Evolutionary conservation across 2,329 filamentous ascomycete genomes (phyloP).

Genomic region (Penicillium italicum): DNA sequence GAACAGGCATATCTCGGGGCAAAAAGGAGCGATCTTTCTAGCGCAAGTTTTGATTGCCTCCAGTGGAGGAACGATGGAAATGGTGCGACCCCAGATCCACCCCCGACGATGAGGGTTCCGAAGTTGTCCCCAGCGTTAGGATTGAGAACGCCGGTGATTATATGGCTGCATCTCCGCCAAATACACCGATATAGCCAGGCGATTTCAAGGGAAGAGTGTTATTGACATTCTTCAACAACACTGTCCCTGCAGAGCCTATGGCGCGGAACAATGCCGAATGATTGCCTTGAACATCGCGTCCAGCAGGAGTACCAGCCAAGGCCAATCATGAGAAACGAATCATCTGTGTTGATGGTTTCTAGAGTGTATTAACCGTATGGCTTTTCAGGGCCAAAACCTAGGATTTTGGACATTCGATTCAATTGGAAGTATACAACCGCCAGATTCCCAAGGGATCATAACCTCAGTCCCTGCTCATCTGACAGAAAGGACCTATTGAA

Average conservation of each 20-base stretch:
- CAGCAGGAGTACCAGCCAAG: conserved; percentile 1
- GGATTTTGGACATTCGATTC: no score
- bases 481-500: no score
- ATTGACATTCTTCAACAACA: conserved; percentile 59
- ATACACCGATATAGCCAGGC: conserved; percentile 47
- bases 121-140: conserved; percentile 7
- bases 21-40: conserved; percentile 15
- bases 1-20: conserved; percentile 44
- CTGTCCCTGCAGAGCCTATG: conserved; percentile 69
- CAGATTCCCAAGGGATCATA: no score
- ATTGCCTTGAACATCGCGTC: conserved; percentile 61
- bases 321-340: no score
- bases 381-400: no score
- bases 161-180: conserved; percentile 23
- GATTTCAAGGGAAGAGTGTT: conserved; percentile 48
- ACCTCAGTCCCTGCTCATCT: no score
- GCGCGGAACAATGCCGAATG: conserved; percentile 69
- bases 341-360: no score
- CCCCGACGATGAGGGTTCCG: conserved; percentile 9
- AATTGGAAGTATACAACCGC: no score
- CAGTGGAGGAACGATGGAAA: conserved; percentile 11
- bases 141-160: conserved; percentile 8
- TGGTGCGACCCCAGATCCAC: conserved; percentile 12
- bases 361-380: no score
- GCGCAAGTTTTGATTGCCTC: conserved; percentile 26